A percentile compares a stretch with the other conserved stretches of the same genome.
phyloP scores from a whole-genome alignment of 2,329 filamentous ascomycete genomes.

The Paecilomyces sp. region DNA sequence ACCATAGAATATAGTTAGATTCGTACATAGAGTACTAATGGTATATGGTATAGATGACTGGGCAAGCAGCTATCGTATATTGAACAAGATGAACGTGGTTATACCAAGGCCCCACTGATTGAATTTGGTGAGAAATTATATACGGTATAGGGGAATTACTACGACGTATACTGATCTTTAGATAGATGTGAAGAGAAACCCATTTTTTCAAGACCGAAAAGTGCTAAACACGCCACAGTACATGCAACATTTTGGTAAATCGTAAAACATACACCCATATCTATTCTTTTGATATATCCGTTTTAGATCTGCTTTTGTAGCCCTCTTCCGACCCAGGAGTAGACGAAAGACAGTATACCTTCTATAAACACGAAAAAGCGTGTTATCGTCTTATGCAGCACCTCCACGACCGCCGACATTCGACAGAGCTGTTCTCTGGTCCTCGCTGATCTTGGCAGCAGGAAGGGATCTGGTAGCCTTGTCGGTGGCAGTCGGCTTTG shows the following conservation, averaged over 20 bases:
- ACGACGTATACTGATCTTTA: too few species aligned
- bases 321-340: background rate
- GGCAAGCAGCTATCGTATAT: too few species aligned
- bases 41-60: background rate
- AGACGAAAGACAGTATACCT: background rate
- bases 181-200: background rate
- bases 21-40: background rate
- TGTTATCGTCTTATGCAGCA: slow-evolving; percentile 13
- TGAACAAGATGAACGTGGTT: too few species aligned
- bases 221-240: background rate
- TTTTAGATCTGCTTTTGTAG: background rate
- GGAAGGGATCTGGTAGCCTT: slow-evolving; percentile 34
- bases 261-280: background rate
- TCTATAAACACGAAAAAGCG: background rate
- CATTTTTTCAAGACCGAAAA: background rate
- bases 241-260: background rate
- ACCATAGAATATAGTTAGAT: background rate
- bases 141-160: too few species aligned
- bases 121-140: background rate
- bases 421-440: slow-evolving; percentile 42
- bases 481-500: slow-evolving; percentile 15
- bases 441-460: slow-evolving; percentile 35
- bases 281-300: background rate
- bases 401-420: slow-evolving; percentile 49
- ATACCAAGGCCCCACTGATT: too few species aligned